Evolutionary conservation across 176 grass and related monocot species (phyloP), one percentile per base, ranked within the genome.

Genomic region (Cymbopogon citratus): DNA sequence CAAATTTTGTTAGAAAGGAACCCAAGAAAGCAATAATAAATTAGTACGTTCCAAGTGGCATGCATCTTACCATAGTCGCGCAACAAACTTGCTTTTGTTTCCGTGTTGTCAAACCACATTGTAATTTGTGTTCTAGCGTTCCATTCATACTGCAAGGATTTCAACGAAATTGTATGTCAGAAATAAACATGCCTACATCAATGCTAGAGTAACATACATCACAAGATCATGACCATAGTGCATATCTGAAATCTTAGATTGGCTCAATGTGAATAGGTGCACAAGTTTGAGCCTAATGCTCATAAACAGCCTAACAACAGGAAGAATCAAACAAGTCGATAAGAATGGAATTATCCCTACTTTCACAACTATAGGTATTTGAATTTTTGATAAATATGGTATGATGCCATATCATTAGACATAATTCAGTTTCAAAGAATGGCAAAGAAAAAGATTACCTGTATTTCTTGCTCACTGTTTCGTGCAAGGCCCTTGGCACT

Each of bases 71-170:
- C 91, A n/a, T 97, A 93, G 43, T 97, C 94, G 4, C 71, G 94
- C 18, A 97, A 73, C 19, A 93, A 65, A 83, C 94, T 97, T 86
- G 94, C 94, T 89, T 89, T 79, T 41, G 86, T 87, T 12, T 91
- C 71, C 0, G 89, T 91, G 62, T 93, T 97, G 83, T 97, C 94
- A 71, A 93, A 97, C 94, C 94, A 97, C 91, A 97, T 91, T 29
- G 94, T 97, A 67, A 97, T 85, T 81, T 97, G 91, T 66, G 91
- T 97, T 84, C 94, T 89, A 39, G 94, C 91, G 89, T 97, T 97
- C 94, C 94, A 97, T 81, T 97, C 94, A 78, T 91, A 93, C 91
- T 97, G 89, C 89, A 97, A 12, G 0, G 5, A 28, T 62, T 64
- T 74, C 46, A 77, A 46, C 61, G 14, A 62, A 65, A 5, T 24